Evolutionary conservation across 208 protist species (phyloP), one percentile per base, ranked within the genome.

Genomic region (Angomonas ambiguus): DNA sequence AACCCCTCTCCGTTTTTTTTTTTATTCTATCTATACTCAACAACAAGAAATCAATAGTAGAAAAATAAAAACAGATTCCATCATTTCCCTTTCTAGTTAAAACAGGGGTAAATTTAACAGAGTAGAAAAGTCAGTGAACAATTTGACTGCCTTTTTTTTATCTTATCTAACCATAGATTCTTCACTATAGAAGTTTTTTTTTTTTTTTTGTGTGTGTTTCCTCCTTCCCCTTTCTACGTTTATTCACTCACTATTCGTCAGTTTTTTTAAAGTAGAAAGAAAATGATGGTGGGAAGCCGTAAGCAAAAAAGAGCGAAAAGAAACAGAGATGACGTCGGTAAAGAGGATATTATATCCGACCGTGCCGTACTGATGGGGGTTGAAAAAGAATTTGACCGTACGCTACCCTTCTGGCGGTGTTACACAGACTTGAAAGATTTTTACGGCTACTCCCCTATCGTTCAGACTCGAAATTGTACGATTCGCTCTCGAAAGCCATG

Each of bases 341-440:
- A 28, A n/a, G 6, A n/a, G 18, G 51, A n/a, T 57, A 28, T 10
- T 27, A 10, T 10, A 57, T 28, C 38, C 38, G 38, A 45, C 38
- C 16, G 11, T 45, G 11, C 38, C 38, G 38, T 45, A 16, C 38
- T 45, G 2, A 74, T 59, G 10, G 83, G 80, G 10, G 56, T 93
- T 5, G 66, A 62, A 45, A 71, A 61, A 0, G 83, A 92, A 68
- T 65, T 92, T 31, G 65, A 82, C 51, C 82, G 86, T 25, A 82
- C 78, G 11, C 67, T 89, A 27, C 86, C 86, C 2, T 93, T 81
- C 53, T 93, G 82, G 86, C 74, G 83, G 2, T 80, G 77, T 45
- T 88, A 72, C 67, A 61, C 74, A 6, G 83, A 88, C 63, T 66
- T 88, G 31, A 74, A 71, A 3, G 28, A 60, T 2, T 63, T 20